Percentiles rank a stretch among this genome's conserved stretches.
Conservation (phyloP, 163 green algal genomes). For the Scenedesmus sp. region DNA sequence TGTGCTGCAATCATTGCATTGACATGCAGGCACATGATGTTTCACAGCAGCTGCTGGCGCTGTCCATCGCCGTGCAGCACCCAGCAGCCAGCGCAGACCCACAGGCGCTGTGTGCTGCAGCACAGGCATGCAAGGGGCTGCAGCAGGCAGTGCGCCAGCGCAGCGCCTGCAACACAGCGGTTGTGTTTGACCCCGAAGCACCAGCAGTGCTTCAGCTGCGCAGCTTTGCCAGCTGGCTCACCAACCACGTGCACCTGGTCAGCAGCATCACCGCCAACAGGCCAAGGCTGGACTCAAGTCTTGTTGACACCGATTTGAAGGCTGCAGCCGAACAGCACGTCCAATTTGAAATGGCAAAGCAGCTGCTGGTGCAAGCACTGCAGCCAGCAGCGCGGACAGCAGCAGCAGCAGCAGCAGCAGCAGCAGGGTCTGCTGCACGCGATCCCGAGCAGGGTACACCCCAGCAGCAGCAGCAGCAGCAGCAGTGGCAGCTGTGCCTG, state of each 20-base stretch:
- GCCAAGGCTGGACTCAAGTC: background rate
- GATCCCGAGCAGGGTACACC: background rate
- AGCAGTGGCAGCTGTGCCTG: constrained; percentile 1
- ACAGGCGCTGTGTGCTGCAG: background rate
- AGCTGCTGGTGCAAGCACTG: background rate
- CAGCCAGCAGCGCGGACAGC: background rate
- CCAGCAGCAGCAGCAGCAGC: constrained; percentile 25
- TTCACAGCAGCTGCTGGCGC: background rate
- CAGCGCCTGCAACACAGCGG: background rate
- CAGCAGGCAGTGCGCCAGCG: background rate
- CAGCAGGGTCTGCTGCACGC: background rate
- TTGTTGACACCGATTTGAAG: too few species aligned
- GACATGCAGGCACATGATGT: background rate
- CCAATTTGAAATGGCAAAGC: background rate
- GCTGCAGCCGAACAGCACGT: too few species aligned
- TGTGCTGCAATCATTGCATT: background rate
- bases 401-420: background rate
- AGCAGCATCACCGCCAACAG: background rate
- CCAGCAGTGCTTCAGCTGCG: background rate
- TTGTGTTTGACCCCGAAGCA: background rate
- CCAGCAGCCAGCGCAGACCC: background rate
- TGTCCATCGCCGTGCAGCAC: background rate
- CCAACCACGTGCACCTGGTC: background rate
- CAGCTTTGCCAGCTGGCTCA: background rate
- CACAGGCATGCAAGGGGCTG: background rate